These are phyloP conservation scores for Cladosporium sp. DNA, from an alignment of 2,329 filamentous ascomycete species.

Conservation along the genomic window DNA sequence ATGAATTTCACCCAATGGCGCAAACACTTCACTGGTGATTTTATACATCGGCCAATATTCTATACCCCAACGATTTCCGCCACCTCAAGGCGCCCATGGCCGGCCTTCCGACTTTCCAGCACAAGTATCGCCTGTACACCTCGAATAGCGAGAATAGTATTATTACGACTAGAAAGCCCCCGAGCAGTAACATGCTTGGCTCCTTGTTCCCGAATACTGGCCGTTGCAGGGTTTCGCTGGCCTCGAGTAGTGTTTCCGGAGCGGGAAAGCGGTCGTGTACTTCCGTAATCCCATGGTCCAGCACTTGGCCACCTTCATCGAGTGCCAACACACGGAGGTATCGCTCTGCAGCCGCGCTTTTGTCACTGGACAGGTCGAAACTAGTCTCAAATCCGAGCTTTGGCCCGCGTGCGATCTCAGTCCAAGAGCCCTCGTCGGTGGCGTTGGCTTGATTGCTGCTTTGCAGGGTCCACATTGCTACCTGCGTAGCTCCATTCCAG, in stretches of 20 bases:
- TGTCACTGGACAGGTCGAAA: neutral
- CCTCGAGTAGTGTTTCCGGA: neutral
- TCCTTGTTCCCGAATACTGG: neutral
- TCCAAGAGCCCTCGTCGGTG: conserved; percentile 13
- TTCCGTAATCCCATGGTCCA: conserved; percentile 22
- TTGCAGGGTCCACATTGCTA: conserved; percentile 21
- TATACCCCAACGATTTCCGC: conserved; percentile 21
- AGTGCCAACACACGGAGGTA: conserved; percentile 29
- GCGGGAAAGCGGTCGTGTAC: neutral
- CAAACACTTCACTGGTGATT: too few species aligned
- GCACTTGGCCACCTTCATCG: conserved; percentile 17
- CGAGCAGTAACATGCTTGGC: neutral
- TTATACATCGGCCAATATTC: conserved; percentile 19
- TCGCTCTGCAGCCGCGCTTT: conserved; percentile 1
- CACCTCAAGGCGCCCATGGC: conserved; percentile 22
- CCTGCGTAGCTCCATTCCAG: conserved; percentile 29
- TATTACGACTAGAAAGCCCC: neutral
- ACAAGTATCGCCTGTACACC: conserved; percentile 22
- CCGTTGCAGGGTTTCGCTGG: too few species aligned
- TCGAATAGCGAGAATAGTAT: conserved; percentile 22
- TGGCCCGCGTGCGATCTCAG: conserved; percentile 13
- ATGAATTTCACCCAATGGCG: too few species aligned
- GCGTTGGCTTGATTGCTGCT: conserved; percentile 1
- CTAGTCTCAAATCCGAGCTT: conserved; percentile 23
- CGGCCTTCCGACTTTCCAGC: conserved; percentile 20